These are phyloP conservation scores for Rhinocladiella mackenziei DNA, from an alignment of 2,329 filamentous ascomycete genomes.

Conservation along the genomic window DNA sequence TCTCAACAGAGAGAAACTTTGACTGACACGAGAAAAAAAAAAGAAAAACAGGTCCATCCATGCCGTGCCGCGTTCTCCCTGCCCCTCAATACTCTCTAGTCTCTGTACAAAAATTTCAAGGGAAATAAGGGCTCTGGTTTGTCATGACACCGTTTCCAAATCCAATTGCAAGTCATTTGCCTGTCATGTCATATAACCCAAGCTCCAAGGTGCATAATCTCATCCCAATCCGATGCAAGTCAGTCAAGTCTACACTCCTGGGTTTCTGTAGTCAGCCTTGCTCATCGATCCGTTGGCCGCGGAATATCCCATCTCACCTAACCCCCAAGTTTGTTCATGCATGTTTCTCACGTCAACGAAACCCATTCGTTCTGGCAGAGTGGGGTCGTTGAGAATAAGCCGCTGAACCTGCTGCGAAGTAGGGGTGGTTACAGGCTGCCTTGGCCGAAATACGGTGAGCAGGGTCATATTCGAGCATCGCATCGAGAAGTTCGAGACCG, in stretches of 20 bases:
- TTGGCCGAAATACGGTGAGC: slow-evolving; percentile 85
- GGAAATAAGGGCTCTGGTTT: no score
- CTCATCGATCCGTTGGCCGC: no score
- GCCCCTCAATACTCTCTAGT: no score
- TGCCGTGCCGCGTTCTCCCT: no score
- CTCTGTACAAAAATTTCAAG: no score
- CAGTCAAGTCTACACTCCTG: background rate
- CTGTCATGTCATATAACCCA: background rate
- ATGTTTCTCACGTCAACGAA: slow-evolving; percentile 34
- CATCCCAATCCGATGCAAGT: slow-evolving; percentile 2
- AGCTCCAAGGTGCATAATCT: background rate
- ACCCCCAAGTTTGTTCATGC: background rate
- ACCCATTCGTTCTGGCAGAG: slow-evolving; percentile 34
- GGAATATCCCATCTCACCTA: background rate
- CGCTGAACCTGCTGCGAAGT: slow-evolving; percentile 60
- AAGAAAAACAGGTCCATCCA: no score
- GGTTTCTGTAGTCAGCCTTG: background rate
- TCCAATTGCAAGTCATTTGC: background rate
- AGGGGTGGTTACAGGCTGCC: slow-evolving; percentile 77
- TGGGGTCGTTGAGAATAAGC: slow-evolving; percentile 44
- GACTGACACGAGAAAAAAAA: no score
- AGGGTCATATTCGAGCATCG: slow-evolving; percentile 80
- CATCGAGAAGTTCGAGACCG: slow-evolving; percentile 51
- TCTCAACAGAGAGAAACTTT: no score
- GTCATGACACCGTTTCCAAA: background rate